A percentile compares a stretch with the other conserved stretches of the same genome.
Conservation (phyloP, 1,139 yeast genomes). For the Hansenula anomala region DNA sequence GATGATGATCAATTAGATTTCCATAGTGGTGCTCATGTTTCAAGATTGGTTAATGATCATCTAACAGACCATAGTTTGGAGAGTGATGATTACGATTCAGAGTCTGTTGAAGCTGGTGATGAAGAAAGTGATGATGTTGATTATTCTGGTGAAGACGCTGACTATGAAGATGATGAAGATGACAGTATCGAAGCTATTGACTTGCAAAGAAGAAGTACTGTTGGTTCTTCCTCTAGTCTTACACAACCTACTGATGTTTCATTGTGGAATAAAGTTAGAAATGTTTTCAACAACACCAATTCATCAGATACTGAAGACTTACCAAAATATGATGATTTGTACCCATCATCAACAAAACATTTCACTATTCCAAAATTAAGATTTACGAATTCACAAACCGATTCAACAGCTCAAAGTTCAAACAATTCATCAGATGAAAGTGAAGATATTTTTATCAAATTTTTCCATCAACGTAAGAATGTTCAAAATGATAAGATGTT, state of each 20-base stretch:
- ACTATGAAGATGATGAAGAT: slow-evolving; percentile 18
- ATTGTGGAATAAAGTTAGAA: slow-evolving; percentile 61
- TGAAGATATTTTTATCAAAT: slow-evolving; percentile 48
- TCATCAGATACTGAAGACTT: slow-evolving; percentile 37
- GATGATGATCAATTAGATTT: slow-evolving; percentile 22
- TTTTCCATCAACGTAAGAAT: slow-evolving; percentile 57
- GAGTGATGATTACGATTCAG: slow-evolving; percentile 12
- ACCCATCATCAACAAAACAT: slow-evolving; percentile 43
- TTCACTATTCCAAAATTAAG: slow-evolving; percentile 32
- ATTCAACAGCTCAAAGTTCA: slow-evolving; percentile 13
- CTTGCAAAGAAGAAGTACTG: no score
- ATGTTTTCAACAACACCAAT: slow-evolving; percentile 42
- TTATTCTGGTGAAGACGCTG: slow-evolving; percentile 10
- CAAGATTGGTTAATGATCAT: slow-evolving; percentile 20
- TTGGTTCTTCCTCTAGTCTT: no score
- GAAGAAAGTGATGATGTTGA: slow-evolving; percentile 23
- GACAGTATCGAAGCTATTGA: slow-evolving; percentile 3
- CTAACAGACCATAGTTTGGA: slow-evolving; percentile 13
- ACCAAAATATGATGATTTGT: slow-evolving; percentile 80
- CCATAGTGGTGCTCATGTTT: slow-evolving; percentile 20
- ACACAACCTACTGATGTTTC: background rate
- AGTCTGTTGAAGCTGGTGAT: slow-evolving; percentile 14
- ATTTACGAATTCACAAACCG: slow-evolving; percentile 27
- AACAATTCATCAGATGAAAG: slow-evolving; percentile 28
- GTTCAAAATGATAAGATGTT: slow-evolving; percentile 82